These are phyloP conservation scores for Metarhizium album DNA, from an alignment of 2,329 filamentous ascomycete species.

Conservation along the genomic window DNA sequence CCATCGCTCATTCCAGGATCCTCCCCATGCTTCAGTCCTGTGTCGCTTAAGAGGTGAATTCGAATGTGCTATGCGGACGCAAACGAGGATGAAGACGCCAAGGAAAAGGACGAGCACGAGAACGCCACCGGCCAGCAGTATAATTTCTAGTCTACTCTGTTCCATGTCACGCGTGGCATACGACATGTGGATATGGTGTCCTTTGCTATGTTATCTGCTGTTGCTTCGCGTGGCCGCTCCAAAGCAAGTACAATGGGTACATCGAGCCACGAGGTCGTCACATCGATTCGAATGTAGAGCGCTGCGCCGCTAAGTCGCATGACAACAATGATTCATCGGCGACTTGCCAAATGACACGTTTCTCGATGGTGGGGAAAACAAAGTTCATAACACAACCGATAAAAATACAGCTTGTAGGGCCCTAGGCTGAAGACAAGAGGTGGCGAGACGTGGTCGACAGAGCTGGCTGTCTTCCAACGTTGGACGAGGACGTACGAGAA, in stretches of 20 bases:
- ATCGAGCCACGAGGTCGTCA: neutral
- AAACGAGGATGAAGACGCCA: conserved; percentile 20
- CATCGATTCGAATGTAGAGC: neutral
- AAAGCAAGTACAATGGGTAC: neutral
- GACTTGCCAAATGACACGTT: neutral
- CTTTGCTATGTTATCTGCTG: neutral
- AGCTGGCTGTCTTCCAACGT: neutral
- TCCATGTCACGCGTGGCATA: conserved; percentile 14
- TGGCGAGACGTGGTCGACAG: neutral
- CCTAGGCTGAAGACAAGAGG: neutral
- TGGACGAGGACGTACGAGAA: neutral
- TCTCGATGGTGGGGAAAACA: neutral
- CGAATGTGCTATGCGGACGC: conserved; percentile 13
- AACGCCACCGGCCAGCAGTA: conserved; percentile 21
- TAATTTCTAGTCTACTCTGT: conserved; percentile 22
- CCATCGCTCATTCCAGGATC: conserved; percentile 8
- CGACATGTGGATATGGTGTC: conserved; percentile 11
- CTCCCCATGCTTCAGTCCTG: conserved; percentile 10
- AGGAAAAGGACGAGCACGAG: conserved; percentile 23
- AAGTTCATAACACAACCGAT: neutral
- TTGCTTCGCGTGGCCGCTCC: neutral
- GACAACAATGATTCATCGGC: neutral
- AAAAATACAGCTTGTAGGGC: neutral
- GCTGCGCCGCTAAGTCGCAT: neutral
- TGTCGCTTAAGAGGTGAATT: neutral